Evolutionary conservation across 75 land plant species (phyloP).

Genomic region (Gnetum montanum): DNA sequence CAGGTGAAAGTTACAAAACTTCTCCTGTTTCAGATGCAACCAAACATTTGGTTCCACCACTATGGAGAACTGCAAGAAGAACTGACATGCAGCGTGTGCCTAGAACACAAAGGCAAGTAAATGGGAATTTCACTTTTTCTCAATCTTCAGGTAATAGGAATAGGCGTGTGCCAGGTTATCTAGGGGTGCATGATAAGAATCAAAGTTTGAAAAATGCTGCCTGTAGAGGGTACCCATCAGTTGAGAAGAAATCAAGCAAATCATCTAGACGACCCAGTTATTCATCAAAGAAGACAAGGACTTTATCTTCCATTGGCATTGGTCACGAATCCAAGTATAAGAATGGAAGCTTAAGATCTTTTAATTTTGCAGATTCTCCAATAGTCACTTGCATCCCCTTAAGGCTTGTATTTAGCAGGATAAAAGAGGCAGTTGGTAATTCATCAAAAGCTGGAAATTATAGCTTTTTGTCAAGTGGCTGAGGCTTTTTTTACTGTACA

Average conservation of each 20-base stretch:
- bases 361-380: conserved; percentile 18
- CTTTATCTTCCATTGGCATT: conserved; percentile 52
- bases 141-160: conserved; percentile 3
- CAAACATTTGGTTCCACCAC: conserved; percentile 3
- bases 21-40: background rate
- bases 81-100: conserved; percentile 62
- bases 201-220: conserved; percentile 12
- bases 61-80: conserved; percentile 69
- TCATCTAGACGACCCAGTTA: conserved; percentile 29
- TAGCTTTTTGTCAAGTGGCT: conserved; percentile 6
- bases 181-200: conserved; percentile 9
- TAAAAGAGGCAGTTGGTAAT: conserved; percentile 18
- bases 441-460: conserved; percentile 5
- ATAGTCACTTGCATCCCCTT: conserved; percentile 66
- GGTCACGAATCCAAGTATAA: conserved; percentile 17
- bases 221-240: conserved; percentile 9
- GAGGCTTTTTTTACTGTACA: too few species aligned
- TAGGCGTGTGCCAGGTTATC: conserved; percentile 8
- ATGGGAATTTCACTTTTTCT: background rate
- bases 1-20: conserved; percentile 2
- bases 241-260: conserved; percentile 21
- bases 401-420: conserved; percentile 61
- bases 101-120: conserved; percentile 13
- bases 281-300: conserved; percentile 50
- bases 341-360: conserved; percentile 2